Evolutionary conservation across 495 filamentous ascomycete species (phyloP).

Genomic region (Tuber borchii): DNA sequence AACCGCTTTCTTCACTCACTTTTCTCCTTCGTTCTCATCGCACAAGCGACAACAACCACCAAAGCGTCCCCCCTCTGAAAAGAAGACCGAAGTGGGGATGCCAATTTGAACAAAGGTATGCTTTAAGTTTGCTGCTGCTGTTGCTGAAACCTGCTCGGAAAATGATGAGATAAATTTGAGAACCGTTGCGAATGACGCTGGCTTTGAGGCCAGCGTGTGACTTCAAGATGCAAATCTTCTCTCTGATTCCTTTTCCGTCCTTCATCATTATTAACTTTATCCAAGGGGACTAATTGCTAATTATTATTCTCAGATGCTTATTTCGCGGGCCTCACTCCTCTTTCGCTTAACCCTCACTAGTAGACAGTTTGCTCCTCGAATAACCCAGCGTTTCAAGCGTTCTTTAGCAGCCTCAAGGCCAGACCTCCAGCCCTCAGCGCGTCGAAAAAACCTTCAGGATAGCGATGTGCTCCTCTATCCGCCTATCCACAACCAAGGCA

Average conservation of each 20-base stretch:
- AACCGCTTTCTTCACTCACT: neutral
- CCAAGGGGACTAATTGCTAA: neutral
- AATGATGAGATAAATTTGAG: constrained; percentile 54
- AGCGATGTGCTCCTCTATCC: constrained; percentile 52
- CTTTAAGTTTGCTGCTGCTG: constrained; percentile 28
- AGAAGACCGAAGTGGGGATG: neutral
- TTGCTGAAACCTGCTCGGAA: constrained; percentile 23
- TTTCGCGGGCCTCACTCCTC: neutral
- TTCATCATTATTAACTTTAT: constrained; percentile 3
- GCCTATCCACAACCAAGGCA: constrained; percentile 50
- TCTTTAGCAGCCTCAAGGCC: constrained; percentile 30
- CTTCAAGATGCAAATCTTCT: constrained; percentile 43
- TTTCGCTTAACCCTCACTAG: neutral
- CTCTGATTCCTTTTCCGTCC: constrained; percentile 32
- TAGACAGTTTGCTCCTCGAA: neutral
- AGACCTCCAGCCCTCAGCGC: constrained; percentile 29
- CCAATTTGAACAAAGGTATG: neutral
- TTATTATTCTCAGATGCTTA: neutral
- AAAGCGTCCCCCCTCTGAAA: constrained; percentile 5
- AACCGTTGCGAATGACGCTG: constrained; percentile 91
- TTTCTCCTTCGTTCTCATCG: neutral
- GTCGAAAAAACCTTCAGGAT: constrained; percentile 30
- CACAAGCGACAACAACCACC: neutral
- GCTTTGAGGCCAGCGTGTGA: constrained; percentile 32
- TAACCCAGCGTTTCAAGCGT: neutral